phyloP scores from a whole-genome alignment of 164 flowering plant genomes.

The Berberis vulgaris region DNA sequence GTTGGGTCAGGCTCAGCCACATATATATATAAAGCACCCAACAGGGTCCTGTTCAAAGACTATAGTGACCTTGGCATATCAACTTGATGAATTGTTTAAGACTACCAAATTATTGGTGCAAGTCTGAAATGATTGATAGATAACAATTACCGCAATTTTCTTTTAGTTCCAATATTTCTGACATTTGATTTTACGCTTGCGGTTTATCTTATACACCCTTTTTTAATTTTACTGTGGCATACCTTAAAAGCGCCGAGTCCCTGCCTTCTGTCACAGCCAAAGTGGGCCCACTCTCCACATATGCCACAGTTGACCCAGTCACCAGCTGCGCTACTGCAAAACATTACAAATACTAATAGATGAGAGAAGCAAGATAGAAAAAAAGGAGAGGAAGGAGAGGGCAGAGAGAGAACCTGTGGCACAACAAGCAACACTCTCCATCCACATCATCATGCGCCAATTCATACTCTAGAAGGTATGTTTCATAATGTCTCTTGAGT shows the following conservation, averaged over 20 bases:
- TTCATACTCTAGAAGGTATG: conserved; percentile 92
- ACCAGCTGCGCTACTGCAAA: conserved; percentile 92
- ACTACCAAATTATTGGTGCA: too few relatives aligned
- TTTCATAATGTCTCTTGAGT: conserved; percentile 92
- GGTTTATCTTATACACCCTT: not conserved
- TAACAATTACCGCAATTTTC: not conserved
- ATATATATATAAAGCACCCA: too few relatives aligned
- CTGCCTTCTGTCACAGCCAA: conserved; percentile 93
- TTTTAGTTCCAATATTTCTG: not conserved
- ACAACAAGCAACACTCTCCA: conserved; percentile 95
- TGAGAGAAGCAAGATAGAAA: not conserved
- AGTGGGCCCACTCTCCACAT: conserved; percentile 99
- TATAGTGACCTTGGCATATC: too few relatives aligned
- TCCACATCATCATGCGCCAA: conserved; percentile 98
- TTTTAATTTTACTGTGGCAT: conserved; percentile 1
- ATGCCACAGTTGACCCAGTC: conserved; percentile 99
- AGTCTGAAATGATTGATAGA: too few relatives aligned
- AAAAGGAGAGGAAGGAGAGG: conserved; percentile 1
- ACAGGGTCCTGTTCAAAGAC: too few relatives aligned
- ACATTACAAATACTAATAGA: not conserved
- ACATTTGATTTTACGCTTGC: too few relatives aligned
- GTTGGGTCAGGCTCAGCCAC: too few relatives aligned
- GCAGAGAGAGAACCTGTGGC: conserved; percentile 66
- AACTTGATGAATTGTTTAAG: too few relatives aligned
- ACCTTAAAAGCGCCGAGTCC: conserved; percentile 99